A percentile compares a stretch with the other conserved stretches of the same genome.
Evolutionary conservation across 2,329 filamentous ascomycete genomes (phyloP).

Genomic region (Pseudogymnoascus sp.): DNA sequence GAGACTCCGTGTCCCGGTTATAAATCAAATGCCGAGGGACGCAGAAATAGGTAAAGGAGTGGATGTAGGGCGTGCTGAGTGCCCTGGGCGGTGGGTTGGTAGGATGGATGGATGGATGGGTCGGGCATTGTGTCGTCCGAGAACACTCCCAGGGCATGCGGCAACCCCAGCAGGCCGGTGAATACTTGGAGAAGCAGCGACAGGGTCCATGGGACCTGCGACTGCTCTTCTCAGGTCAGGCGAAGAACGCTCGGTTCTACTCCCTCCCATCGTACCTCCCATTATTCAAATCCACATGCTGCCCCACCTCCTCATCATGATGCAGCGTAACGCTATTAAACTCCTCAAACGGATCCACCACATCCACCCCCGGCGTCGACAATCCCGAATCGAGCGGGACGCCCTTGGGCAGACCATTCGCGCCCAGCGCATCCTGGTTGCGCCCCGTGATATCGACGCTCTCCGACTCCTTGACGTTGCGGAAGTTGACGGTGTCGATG

Average conservation of each 20-base stretch:
- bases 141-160: not conserved
- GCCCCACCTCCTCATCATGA: constrained; percentile 68
- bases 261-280: constrained; percentile 6
- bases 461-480: constrained; percentile 94
- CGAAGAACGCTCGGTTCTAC: not conserved
- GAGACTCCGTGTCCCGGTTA: not conserved
- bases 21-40: not conserved
- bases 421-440: constrained; percentile 35
- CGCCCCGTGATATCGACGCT: constrained; percentile 77
- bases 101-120: not conserved
- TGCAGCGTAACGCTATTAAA: constrained; percentile 98
- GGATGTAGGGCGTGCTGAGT: not conserved
- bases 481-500: constrained; percentile 92
- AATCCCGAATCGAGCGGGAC: constrained; percentile 82
- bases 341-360: constrained; percentile 89
- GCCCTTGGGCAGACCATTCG: constrained; percentile 50
- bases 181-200: not conserved
- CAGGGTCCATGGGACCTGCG: not conserved
- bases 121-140: not conserved
- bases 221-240: not conserved
- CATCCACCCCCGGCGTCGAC: constrained; percentile 74
- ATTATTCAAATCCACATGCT: constrained; percentile 9
- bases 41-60: not conserved
- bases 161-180: not conserved
- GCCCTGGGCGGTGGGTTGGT: not conserved